phyloP scores from a whole-genome alignment of 78 protist species.

The Bigelowiella natans region DNA sequence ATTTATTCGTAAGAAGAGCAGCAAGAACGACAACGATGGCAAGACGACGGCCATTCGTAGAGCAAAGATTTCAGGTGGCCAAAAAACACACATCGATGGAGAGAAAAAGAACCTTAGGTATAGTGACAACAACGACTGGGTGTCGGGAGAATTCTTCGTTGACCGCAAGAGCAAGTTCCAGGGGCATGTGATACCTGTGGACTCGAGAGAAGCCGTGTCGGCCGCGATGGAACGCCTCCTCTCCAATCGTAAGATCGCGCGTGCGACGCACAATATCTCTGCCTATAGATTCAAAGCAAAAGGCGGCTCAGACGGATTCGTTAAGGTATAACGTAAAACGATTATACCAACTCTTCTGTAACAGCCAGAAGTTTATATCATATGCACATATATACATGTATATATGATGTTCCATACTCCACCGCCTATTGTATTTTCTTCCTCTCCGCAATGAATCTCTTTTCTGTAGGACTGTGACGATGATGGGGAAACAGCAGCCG shows the following conservation, averaged over 20 bases:
- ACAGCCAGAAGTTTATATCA: too few relatives aligned
- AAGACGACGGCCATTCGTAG: too few relatives aligned
- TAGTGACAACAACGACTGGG: neutral
- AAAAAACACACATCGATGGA: too few relatives aligned
- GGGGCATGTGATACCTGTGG: neutral
- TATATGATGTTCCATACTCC: neutral
- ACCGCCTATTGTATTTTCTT: neutral
- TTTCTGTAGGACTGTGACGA: constrained; percentile 47
- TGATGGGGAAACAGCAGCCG: constrained; percentile 58
- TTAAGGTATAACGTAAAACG: neutral
- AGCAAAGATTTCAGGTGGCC: too few relatives aligned
- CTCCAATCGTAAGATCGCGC: neutral
- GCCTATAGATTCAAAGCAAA: neutral
- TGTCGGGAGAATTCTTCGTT: neutral
- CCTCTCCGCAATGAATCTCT: too few relatives aligned
- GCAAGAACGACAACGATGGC: too few relatives aligned
- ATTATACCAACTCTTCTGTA: too few relatives aligned
- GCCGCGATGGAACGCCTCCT: neutral
- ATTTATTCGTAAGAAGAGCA: neutral
- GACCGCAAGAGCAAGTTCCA: neutral
- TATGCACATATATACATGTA: neutral
- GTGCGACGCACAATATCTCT: neutral
- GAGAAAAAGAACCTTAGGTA: too few relatives aligned
- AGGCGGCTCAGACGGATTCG: neutral
- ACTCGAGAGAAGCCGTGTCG: neutral